Base-by-base conservation (phyloP, 352 stramenopile species). In the Lagenidium sp. region DNA sequence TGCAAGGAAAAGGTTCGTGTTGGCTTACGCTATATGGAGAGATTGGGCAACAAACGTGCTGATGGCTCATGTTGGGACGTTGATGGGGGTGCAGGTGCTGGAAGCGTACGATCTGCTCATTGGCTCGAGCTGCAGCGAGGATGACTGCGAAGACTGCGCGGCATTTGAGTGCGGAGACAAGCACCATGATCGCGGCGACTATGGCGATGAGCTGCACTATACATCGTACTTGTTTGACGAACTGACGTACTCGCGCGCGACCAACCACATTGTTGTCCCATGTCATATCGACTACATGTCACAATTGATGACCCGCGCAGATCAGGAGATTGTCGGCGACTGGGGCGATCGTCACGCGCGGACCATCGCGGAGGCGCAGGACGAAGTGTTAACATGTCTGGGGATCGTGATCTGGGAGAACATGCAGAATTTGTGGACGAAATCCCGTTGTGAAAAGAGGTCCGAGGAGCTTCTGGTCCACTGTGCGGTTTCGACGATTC, bases 321-420 rank as follows among this genome's bases (percentile, higher is more conserved):
- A 90, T 45, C 80, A 93, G 39, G 75, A 93, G 47, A 65, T 90
- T 28, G 74, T 90, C 0, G 71, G 79, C 7, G 77, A 90, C 44
- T 90, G 77, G 77, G 77, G 77, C 2, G 80, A 93, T 35, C 75
- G 80, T 3, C 80, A 93, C 34, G 80, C 80, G 29, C 77, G 80
- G 0, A 93, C 80, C 26, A 88, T 93, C 48, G 74, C 80, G 0
- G 80, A 93, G 42, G 80, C 80, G 11, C 80, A 93, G 41, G 80
- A 93, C 44, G 80, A 93, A 57, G 80, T 93, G 40, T 66, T 93
- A 19, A 87, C 85, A 29, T 93, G 80, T 47, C 56, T 93, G 3
- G 80, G 80, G 0, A 89, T 93, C 61, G 75, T 93, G 24, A 88
- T 93, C 49, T 93, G 80, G 80, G 80, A 93, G 35, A 93, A 93